phyloP scores from a whole-genome alignment of 495 filamentous ascomycete species.

The Podospora tetraspora region DNA sequence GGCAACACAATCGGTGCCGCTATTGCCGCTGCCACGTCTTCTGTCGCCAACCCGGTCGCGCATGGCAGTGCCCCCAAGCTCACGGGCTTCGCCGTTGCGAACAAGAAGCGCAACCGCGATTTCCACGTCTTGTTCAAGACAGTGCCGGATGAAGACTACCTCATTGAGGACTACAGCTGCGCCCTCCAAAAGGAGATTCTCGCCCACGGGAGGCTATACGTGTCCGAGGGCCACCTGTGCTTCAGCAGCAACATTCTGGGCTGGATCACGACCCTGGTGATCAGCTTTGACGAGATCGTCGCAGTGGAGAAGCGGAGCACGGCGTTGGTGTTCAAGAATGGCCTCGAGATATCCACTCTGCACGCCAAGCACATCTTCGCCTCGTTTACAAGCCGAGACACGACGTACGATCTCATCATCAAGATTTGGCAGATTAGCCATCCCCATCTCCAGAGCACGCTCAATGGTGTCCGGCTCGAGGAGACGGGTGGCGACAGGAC shows the following conservation, averaged over 20 bases:
- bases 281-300: conserved; percentile 96
- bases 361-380: conserved; percentile 95
- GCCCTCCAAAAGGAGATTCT: conserved; percentile 94
- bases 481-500: conserved; percentile 83
- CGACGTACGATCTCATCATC: conserved; percentile 93
- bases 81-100: conserved; percentile 94
- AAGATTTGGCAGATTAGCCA: conserved; percentile 98
- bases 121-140: conserved; percentile 92
- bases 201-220: conserved; percentile 86
- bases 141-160: conserved; percentile 94
- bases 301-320: conserved; percentile 96
- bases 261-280: conserved; percentile 94
- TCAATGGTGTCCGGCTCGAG: conserved; percentile 78
- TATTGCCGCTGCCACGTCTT: conserved; percentile 58
- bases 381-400: conserved; percentile 88
- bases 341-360: conserved; percentile 90
- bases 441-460: conserved; percentile 77
- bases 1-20: conserved; percentile 59
- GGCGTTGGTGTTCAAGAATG: conserved; percentile 93
- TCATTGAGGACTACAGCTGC: conserved; percentile 98
- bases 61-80: conserved; percentile 60
- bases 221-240: conserved; percentile 95
- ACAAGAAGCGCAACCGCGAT: conserved; percentile 90
- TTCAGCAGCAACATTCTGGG: conserved; percentile 99
- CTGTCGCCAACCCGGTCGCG: conserved; percentile 58